phyloP scores from a whole-genome alignment of 2,329 filamentous ascomycete genomes.

The Epichloe hybrida region DNA sequence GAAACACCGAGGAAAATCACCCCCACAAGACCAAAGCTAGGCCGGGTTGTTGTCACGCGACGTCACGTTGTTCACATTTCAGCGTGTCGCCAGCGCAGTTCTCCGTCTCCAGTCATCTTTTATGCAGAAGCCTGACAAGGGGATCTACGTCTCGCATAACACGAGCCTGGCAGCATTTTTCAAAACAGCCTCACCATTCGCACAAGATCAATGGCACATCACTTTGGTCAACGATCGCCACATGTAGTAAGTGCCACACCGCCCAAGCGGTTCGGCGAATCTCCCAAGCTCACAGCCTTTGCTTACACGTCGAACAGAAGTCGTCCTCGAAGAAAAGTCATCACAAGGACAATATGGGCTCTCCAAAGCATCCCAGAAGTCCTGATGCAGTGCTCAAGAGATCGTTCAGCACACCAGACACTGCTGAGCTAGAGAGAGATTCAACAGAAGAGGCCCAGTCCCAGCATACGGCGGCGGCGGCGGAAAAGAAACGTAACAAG shows the following conservation, averaged over 20 bases:
- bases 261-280: neutral
- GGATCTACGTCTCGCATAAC: neutral
- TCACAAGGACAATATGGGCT: slow-evolving; percentile 1
- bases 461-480: slow-evolving; percentile 22
- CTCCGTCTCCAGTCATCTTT: too few species aligned
- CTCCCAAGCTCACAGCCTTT: neutral
- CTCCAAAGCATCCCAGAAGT: slow-evolving; percentile 17
- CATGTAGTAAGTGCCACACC: slow-evolving; percentile 1
- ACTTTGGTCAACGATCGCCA: slow-evolving; percentile 1
- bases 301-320: neutral
- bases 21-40: neutral
- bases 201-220: slow-evolving; percentile 3
- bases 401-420: slow-evolving; percentile 36
- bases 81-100: too few species aligned
- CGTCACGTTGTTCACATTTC: neutral
- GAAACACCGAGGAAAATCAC: neutral
- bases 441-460: slow-evolving; percentile 14
- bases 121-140: too few species aligned
- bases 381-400: slow-evolving; percentile 28
- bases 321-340: neutral
- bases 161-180: neutral
- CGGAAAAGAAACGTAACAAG: slow-evolving; percentile 63
- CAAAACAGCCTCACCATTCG: neutral
- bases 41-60: too few species aligned
- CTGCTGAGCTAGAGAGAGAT: slow-evolving; percentile 27